These are phyloP conservation scores for Mycena citricolor DNA, from an alignment of 1,284 basidiomycete species.

Conservation along the genomic window DNA sequence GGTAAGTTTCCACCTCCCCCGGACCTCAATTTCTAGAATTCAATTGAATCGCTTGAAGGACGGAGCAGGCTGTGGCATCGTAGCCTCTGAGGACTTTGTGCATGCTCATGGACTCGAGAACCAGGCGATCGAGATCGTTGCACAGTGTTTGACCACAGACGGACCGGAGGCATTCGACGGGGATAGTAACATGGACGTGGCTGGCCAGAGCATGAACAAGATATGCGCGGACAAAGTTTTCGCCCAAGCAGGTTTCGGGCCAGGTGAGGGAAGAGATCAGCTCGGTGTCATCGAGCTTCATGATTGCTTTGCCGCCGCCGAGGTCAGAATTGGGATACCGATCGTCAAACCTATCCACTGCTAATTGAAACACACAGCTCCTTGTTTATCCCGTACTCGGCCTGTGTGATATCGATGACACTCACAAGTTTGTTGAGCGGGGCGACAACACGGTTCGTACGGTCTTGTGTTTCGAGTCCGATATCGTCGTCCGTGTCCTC, in stretches of 20 bases:
- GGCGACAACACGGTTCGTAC: constrained; percentile 76
- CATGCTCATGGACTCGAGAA: constrained; percentile 75
- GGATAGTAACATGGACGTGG: constrained; percentile 70
- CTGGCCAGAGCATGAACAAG: constrained; percentile 76
- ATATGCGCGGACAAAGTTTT: constrained; percentile 72
- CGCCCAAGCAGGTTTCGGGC: constrained; percentile 64
- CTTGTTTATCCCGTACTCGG: constrained; percentile 85
- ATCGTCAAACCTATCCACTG: neutral
- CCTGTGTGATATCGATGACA: constrained; percentile 67
- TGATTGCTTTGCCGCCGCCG: constrained; percentile 82
- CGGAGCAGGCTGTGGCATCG: constrained; percentile 73
- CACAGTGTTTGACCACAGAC: constrained; percentile 67
- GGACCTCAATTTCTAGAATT: neutral
- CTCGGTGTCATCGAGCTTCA: constrained; percentile 86
- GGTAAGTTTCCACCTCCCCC: constrained; percentile 32
- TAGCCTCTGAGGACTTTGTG: constrained; percentile 83
- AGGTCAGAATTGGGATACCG: constrained; percentile 45
- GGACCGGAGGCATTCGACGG: constrained; percentile 61
- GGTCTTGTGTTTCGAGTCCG: too few species aligned
- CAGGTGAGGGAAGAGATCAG: constrained; percentile 66
- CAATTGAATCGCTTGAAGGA: constrained; percentile 45
- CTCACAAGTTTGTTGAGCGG: constrained; percentile 73
- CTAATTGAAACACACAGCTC: constrained; percentile 44
- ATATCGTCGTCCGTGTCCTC: too few species aligned
- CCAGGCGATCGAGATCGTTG: constrained; percentile 82